phyloP scores from a whole-genome alignment of 805 yeast species.

The Ogataea methanolica region DNA sequence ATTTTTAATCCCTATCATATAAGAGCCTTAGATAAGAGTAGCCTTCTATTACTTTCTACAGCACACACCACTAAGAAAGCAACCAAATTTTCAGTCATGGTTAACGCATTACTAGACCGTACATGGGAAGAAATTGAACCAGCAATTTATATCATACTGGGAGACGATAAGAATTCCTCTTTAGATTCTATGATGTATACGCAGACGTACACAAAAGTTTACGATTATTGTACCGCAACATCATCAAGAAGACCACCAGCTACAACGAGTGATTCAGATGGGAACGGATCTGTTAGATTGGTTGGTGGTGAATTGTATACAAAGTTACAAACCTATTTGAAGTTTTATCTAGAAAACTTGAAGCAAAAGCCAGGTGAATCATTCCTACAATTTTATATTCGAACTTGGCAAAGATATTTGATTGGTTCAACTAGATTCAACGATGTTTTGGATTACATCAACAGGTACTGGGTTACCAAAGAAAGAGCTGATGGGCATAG shows the following conservation, averaged over 20 bases:
- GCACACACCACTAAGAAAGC: too few species aligned
- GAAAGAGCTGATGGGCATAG: constrained; percentile 91
- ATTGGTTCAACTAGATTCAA: constrained; percentile 89
- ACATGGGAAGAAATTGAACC: constrained; percentile 82
- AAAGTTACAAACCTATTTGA: constrained; percentile 63
- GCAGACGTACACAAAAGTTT: constrained; percentile 88
- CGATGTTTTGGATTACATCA: constrained; percentile 92
- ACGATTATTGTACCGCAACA: constrained; percentile 85
- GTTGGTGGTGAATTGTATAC: constrained; percentile 89
- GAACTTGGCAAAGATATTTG: constrained; percentile 83
- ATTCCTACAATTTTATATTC: constrained; percentile 77
- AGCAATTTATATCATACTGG: constrained; percentile 64
- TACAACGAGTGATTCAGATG: constrained; percentile 16
- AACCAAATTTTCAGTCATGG: constrained; percentile 5
- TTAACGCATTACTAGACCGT: constrained; percentile 21
- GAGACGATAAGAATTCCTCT: constrained; percentile 58
- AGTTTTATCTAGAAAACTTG: constrained; percentile 49
- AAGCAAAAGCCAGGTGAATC: constrained; percentile 54
- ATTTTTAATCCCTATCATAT: too few species aligned
- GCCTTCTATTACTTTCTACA: too few species aligned
- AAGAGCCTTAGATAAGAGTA: too few species aligned
- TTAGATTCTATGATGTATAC: constrained; percentile 72
- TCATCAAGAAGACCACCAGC: constrained; percentile 46
- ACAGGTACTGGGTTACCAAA: constrained; percentile 95
- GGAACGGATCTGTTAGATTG: constrained; percentile 33